These are phyloP conservation scores for Golubevia pallescens DNA, from an alignment of 1,284 basidiomycete species.

Conservation along the genomic window DNA sequence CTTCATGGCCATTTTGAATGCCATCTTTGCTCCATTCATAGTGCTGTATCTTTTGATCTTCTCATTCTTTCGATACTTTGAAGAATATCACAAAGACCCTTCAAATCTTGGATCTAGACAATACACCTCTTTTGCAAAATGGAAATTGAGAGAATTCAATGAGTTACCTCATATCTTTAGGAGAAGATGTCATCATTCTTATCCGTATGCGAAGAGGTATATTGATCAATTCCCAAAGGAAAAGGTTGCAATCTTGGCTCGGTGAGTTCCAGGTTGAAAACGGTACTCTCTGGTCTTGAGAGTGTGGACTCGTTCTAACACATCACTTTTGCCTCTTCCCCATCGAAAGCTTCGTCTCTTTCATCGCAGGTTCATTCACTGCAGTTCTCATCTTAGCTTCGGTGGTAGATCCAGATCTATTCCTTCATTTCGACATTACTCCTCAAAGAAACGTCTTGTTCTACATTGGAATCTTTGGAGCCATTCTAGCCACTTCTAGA, in stretches of 20 bases:
- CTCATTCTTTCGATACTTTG: conserved; percentile 99
- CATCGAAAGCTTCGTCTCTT: conserved; percentile 80
- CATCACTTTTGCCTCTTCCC: conserved; percentile 1
- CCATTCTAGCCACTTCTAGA: conserved; percentile 82
- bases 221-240: conserved; percentile 98
- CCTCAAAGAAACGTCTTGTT: conserved; percentile 90
- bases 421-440: conserved; percentile 92
- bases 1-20: conserved; percentile 94
- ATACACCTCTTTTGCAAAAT: conserved; percentile 92
- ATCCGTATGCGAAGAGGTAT: conserved; percentile 88
- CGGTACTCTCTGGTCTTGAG: neutral
- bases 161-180: conserved; percentile 92
- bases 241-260: conserved; percentile 83
- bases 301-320: neutral
- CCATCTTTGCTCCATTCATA: conserved; percentile 93
- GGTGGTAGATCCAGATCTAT: conserved; percentile 82
- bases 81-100: conserved; percentile 98
- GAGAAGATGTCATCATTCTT: conserved; percentile 82
- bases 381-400: conserved; percentile 90
- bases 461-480: conserved; percentile 86
- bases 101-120: conserved; percentile 87
- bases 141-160: conserved; percentile 99
- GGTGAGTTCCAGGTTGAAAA: conserved; percentile 68
- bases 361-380: conserved; percentile 93
- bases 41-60: conserved; percentile 95